These are phyloP conservation scores for Fusarium aywerte DNA, from an alignment of 2,329 filamentous ascomycete species.

Conservation along the genomic window DNA sequence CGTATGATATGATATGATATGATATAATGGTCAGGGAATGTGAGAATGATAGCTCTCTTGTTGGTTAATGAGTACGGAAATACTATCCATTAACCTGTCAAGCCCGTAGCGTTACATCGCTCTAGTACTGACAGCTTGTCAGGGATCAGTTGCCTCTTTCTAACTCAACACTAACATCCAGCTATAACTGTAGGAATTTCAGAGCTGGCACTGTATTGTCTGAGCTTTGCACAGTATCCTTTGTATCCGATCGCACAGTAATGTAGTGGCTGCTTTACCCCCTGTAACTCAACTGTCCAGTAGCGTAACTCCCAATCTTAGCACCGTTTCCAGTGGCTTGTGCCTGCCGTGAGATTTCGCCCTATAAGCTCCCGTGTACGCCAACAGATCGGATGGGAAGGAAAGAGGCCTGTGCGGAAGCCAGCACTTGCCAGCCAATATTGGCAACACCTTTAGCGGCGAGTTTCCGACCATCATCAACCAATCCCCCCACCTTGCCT, in stretches of 20 bases:
- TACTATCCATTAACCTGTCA: neutral
- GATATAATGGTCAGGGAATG: no score
- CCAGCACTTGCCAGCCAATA: slow-evolving; percentile 5
- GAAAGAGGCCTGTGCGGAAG: slow-evolving; percentile 18
- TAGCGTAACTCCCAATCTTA: neutral
- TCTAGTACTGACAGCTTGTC: neutral
- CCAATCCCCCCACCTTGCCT: slow-evolving; percentile 17
- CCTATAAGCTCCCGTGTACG: no score
- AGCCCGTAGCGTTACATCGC: neutral
- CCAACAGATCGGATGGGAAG: no score
- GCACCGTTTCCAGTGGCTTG: neutral
- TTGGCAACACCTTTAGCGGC: neutral
- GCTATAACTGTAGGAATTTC: no score
- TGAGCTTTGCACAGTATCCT: neutral
- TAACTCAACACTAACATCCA: no score
- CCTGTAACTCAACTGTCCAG: neutral
- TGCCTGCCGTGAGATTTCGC: neutral
- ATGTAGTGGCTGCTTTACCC: neutral
- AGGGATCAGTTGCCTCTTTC: neutral
- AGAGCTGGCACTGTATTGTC: neutral
- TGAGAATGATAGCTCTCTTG: neutral
- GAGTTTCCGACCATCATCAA: neutral
- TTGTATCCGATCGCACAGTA: neutral
- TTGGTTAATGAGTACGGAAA: neutral
- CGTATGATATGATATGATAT: neutral